Base-by-base conservation (phyloP, 1,284 basidiomycete species). In the Vanrija pseudolonga region DNA sequence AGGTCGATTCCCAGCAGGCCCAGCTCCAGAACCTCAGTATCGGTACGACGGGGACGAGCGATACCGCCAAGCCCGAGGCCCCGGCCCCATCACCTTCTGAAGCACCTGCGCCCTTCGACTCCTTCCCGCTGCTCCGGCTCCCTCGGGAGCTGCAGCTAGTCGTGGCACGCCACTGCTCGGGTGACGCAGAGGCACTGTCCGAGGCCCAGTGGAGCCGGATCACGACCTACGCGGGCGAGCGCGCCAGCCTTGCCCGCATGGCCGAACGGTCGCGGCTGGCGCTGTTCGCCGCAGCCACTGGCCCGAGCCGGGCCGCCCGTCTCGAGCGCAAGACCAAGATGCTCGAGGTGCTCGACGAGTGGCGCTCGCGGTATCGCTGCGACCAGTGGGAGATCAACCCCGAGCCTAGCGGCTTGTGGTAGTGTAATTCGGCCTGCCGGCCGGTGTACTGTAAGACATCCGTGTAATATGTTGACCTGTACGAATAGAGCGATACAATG, bases 311-410 rank as follows among this genome's bases (percentile, higher is more conserved):
- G 56, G 56, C 17, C 55, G 56, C 37, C 39, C 32, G 51, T 26
- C 38, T 43, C 32, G 47, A 38, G 37, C 45, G 24, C 47, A 59
- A 44, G 51, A 57, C 59, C 26, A 55, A 54, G 18, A 46, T 43
- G 18, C 47, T 54, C 43, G 59, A 60, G 22, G 49, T 68, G 37
- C 55, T 51, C 47, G 62, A 65, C 3, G 66, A 61, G 22, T 74
- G 69, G 69, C 57, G 72, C 11, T 50, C 39, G 19, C 63, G 55
- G 53, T 57, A 64, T 3, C 53, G 47, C 28, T 72, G 68, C 60
- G 66, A 72, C 43, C 61, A 59, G 54, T 74, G 72, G 72, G 72
- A 74, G 55, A 45, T 59, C 40, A 55, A 61, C 39, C 44, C 56
- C 38, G 23, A 40, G 49, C 36, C 32, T 32, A 12, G 11, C 14